Base-by-base conservation (phyloP, 108 stramenopile genomes). In the Schizochytrium sp. region DNA sequence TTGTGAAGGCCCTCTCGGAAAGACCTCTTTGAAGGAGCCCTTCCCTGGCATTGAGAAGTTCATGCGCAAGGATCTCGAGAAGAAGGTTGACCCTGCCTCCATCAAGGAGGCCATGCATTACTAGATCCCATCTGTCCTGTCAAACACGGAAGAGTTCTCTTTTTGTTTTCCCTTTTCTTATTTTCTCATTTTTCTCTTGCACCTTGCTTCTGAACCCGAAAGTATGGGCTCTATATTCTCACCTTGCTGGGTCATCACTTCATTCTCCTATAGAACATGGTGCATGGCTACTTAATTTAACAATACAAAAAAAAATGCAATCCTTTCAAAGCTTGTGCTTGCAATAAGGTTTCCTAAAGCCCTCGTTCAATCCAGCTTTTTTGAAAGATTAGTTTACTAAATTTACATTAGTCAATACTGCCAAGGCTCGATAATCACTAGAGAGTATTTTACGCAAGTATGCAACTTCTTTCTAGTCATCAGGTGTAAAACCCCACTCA, bases 41-140 rank as follows among this genome's bases (percentile, higher is more conserved):
- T 95, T 95, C 38, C 95, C 95, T 4, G 93, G 93, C 88, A 83
- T 83, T 2, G 76, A 83, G 3, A 83, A 83, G 76, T 93, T 97
- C 41, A 94, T 94, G 91, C 90, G 90, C 28, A 91, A 91, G 88
- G 95, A 94, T 59, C 93, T 94, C 64, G 88, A 89, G 57, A 95
- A 95, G 55, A 94, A 96, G 83, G 98, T 98, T 53, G 96, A 99
- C 93, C 98, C 98, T 4, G 96, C 96, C 12, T 93, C 93, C 89
- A 97, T 99, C 58, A 99, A 99, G 97, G 94, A 92, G 55, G 97
- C 97, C 93, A 99, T 99, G 99, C 93, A 94, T 45, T 99, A 99
- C 94, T 96, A 83, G 76, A 55, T 44, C 42, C 44, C 64, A 15
- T 38, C 64, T 12, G 8, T 44, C 19, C 5, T 38, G 57, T 10